Evolutionary conservation across 805 yeast genomes (phyloP).

Genomic region (Kregervanrija pseudodelftensis): DNA sequence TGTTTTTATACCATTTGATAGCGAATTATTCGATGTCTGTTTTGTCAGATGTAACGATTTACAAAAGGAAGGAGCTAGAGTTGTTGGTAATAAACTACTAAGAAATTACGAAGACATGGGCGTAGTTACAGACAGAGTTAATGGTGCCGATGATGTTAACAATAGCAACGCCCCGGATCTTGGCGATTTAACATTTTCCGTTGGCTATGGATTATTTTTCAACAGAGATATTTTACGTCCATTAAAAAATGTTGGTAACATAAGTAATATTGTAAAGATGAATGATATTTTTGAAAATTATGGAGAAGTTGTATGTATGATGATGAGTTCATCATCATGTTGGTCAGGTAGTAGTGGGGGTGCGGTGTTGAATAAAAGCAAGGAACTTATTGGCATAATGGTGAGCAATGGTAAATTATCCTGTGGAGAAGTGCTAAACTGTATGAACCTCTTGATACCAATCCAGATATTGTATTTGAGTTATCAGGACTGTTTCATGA

Average conservation of each 20-base stretch:
- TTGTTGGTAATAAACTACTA: not conserved
- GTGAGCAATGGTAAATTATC: constrained; percentile 32
- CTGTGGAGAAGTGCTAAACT: constrained; percentile 15
- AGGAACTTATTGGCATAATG: constrained; percentile 32
- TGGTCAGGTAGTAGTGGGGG: constrained; percentile 51
- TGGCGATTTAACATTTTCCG: constrained; percentile 20
- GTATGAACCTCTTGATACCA: constrained; percentile 2
- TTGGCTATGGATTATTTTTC: constrained; percentile 36
- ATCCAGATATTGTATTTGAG: not conserved
- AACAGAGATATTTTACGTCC: constrained; percentile 19
- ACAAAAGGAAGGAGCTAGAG: not conserved
- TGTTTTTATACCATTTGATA: constrained; percentile 26
- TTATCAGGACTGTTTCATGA: not conserved
- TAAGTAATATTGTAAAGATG: constrained; percentile 18
- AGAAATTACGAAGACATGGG: not conserved
- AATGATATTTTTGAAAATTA: constrained; percentile 5
- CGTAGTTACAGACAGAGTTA: not conserved
- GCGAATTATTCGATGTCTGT: constrained; percentile 29
- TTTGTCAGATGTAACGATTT: constrained; percentile 25
- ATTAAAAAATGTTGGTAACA: constrained; percentile 27
- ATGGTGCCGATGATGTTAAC: not conserved
- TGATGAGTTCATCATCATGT: constrained; percentile 36
- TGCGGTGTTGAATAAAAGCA: constrained; percentile 25
- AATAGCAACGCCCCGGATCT: not conserved
- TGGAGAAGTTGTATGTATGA: constrained; percentile 13